Base-by-base conservation (phyloP, 345 rosid genomes). In the Passiflora organensis region DNA sequence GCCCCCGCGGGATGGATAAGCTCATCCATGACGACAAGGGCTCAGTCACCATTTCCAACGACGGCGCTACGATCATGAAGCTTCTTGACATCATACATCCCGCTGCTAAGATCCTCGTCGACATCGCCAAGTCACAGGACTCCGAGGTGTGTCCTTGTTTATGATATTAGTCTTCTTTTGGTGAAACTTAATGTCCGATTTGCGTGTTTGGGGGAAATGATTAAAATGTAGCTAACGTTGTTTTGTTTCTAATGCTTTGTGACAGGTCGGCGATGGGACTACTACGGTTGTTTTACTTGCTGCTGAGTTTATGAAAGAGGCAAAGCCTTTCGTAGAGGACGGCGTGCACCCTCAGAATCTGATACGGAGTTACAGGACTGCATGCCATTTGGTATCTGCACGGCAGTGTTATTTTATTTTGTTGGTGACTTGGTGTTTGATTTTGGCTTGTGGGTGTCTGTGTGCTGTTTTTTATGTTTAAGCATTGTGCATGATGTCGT, bases 61-160 rank as follows among this genome's bases (percentile, higher is more conserved):
- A 94, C 53, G 99, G 97, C 4, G 99, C 99, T 32, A 89, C 99
- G 23, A 94, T 94, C 48, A 89, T 90, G 97, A 94, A 94, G 83
- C 84, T 94, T 5, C 99, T 94, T 17, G 95, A 94, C 45, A 81
- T 94, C 44, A 78, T 89, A 12, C 99, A 94, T 53, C 99, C 99
- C 2, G 95, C 99, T 2, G 95, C 97, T 37, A 94, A 94, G 89
- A 94, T 94, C 81, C 96, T 94, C 66, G 96, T 87, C 1, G 99
- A 94, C 69, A 94, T 94, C 63, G 99, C 99, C 69, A 89, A 87
- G 75, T 94, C 99, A 5, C 99, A 89, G 76, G 99, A 94, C 59
- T 87, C 99, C 1, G 96, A 94, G 93, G 99, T 89, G 17, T 38
- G 20, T n/a, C 20, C 15, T 17, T 16, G 4, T n/a, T 49, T 10